A percentile compares a stretch with the other conserved stretches of the same genome.
Conservation (phyloP, 2,329 filamentous ascomycete genomes). For the Penicillium oxalicum region DNA sequence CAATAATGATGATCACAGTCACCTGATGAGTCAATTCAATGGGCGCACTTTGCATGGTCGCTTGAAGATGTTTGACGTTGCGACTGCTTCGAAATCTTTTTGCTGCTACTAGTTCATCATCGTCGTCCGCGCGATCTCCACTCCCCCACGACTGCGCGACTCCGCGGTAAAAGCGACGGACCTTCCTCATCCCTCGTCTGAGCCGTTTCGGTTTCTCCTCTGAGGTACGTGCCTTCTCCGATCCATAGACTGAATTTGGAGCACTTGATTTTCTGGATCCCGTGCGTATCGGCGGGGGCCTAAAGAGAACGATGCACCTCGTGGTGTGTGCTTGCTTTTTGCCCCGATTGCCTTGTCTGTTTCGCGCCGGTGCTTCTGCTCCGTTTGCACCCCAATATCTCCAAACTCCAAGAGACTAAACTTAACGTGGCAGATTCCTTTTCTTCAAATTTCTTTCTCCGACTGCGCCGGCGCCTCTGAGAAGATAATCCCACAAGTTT, state of each 20-base stretch:
- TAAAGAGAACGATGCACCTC: not conserved
- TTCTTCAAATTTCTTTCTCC: not conserved
- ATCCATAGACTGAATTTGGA: too few species aligned
- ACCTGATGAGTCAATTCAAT: too few species aligned
- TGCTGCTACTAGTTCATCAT: not conserved
- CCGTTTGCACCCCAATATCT: not conserved
- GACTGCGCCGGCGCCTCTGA: not conserved
- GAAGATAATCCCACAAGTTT: not conserved
- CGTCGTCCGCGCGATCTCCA: not conserved
- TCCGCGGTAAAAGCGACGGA: not conserved
- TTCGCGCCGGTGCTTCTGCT: constrained; percentile 1
- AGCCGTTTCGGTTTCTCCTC: too few species aligned
- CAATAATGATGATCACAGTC: too few species aligned
- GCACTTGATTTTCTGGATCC: too few species aligned
- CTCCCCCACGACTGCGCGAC: constrained; percentile 1
- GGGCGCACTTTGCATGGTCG: too few species aligned
- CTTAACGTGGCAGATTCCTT: not conserved
- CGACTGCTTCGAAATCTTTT: not conserved
- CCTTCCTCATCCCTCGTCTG: too few species aligned
- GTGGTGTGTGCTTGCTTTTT: not conserved
- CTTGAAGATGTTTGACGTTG: too few species aligned
- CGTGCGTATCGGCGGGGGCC: too few species aligned
- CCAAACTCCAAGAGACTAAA: not conserved
- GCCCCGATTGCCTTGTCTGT: not conserved
- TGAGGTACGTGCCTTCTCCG: too few species aligned